phyloP scores from a whole-genome alignment of 208 protist species.

The Leptomonas pyrrhocoris region DNA sequence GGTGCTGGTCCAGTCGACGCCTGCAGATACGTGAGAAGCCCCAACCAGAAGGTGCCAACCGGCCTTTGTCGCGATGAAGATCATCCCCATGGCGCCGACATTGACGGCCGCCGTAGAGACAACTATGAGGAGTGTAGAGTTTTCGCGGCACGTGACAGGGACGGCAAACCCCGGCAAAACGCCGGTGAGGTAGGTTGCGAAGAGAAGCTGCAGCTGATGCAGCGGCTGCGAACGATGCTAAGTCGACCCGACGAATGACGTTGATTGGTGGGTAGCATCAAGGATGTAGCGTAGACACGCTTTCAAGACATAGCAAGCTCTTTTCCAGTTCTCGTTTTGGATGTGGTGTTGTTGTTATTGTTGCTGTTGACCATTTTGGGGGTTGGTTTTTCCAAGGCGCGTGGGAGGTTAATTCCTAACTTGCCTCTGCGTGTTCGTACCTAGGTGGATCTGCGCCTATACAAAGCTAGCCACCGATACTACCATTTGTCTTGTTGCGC shows the following conservation, averaged over 20 bases:
- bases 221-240: constrained; percentile 24
- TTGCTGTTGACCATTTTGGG: too few relatives aligned
- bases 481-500: constrained; percentile 8
- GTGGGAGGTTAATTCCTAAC: too few relatives aligned
- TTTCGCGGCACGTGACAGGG: background rate
- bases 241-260: constrained; percentile 11
- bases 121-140: background rate
- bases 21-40: background rate
- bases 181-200: background rate
- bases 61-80: too few relatives aligned
- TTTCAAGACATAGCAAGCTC: background rate
- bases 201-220: constrained; percentile 31
- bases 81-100: background rate
- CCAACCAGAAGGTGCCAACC: too few relatives aligned
- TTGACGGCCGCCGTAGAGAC: background rate
- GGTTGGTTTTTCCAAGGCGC: too few relatives aligned
- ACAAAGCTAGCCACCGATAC: too few relatives aligned
- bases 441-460: too few relatives aligned
- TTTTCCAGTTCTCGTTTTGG: background rate
- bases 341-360: too few relatives aligned
- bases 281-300: background rate
- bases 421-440: constrained; percentile 19
- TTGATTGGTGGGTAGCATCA: background rate
- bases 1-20: too few relatives aligned
- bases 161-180: background rate